Evolutionary conservation across 768 basidiomycete species (phyloP).

Genomic region (Pulveroboletus sp.): DNA sequence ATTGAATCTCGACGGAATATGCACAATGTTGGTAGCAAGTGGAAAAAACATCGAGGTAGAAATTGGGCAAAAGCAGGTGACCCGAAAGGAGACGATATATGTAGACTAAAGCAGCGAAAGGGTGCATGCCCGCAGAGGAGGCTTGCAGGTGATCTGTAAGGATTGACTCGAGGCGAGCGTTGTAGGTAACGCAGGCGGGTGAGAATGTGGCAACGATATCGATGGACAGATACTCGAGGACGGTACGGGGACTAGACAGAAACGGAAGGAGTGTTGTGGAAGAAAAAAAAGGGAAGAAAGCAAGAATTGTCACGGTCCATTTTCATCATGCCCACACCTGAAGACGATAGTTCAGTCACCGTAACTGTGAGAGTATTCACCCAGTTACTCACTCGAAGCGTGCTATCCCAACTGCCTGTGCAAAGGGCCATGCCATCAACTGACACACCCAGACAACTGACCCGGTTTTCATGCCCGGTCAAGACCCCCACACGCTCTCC

Average conservation of each 20-base stretch:
- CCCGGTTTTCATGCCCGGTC: constrained; percentile 97
- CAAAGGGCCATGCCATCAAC: constrained; percentile 98
- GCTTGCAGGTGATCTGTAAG: constrained; percentile 45
- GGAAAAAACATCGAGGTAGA: constrained; percentile 32
- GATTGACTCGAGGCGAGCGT: constrained; percentile 59
- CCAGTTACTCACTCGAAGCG: constrained; percentile 69
- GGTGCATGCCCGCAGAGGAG: constrained; percentile 29
- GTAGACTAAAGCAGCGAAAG: constrained; percentile 34
- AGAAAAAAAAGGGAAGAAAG: constrained; percentile 1
- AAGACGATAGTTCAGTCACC: constrained; percentile 11
- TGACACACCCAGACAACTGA: constrained; percentile 93
- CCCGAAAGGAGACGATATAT: constrained; percentile 33
- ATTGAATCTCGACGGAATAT: constrained; percentile 40
- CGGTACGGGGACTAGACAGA: constrained; percentile 20
- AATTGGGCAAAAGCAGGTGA: constrained; percentile 30
- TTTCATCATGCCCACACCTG: constrained; percentile 80
- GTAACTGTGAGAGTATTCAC: neutral
- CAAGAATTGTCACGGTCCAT: constrained; percentile 21
- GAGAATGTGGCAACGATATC: constrained; percentile 51
- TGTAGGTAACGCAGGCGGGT: constrained; percentile 45
- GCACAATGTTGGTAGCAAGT: constrained; percentile 40
- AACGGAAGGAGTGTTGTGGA: constrained; percentile 19
- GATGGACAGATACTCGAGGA: constrained; percentile 35
- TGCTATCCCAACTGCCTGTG: constrained; percentile 98
- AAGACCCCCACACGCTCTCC: constrained; percentile 97